A percentile compares a stretch with the other conserved stretches of the same genome.
These are phyloP conservation scores for Lentinula novae-zelandiae DNA, from an alignment of 1,284 basidiomycete genomes.

Conservation along the genomic window DNA sequence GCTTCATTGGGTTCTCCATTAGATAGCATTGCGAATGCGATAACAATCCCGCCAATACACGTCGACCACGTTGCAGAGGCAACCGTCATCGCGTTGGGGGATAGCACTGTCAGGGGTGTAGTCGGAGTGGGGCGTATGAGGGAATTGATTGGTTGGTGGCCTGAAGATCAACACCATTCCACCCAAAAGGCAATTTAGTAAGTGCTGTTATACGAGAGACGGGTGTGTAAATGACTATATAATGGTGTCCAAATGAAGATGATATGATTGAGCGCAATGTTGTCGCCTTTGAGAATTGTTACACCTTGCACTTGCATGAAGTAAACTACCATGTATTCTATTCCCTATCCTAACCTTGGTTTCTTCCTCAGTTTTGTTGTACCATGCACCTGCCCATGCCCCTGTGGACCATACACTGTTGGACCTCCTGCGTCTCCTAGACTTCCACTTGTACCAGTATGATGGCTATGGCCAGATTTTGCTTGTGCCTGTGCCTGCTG, in stretches of 20 bases:
- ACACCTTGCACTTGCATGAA: too few relatives aligned
- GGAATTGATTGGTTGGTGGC: constrained; percentile 61
- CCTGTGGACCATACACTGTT: constrained; percentile 1
- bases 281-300: too few relatives aligned
- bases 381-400: background rate
- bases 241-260: too few relatives aligned
- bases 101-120: constrained; percentile 57
- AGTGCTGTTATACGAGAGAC: background rate
- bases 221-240: background rate
- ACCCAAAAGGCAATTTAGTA: background rate
- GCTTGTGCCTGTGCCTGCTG: constrained; percentile 2
- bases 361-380: constrained; percentile 9
- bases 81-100: constrained; percentile 56
- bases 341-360: constrained; percentile 8
- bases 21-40: constrained; percentile 71
- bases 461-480: background rate
- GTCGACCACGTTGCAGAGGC: constrained; percentile 94
- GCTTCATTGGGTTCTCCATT: constrained; percentile 39
- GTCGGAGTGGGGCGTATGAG: constrained; percentile 77
- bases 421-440: background rate
- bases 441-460: background rate
- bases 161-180: background rate
- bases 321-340: too few relatives aligned
- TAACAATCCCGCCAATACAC: constrained; percentile 87
- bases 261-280: too few relatives aligned